A percentile compares a stretch with the other conserved stretches of the same genome.
These are phyloP conservation scores for Lumnitzera racemosa DNA, from an alignment of 345 rosid genomes.

Conservation along the genomic window DNA sequence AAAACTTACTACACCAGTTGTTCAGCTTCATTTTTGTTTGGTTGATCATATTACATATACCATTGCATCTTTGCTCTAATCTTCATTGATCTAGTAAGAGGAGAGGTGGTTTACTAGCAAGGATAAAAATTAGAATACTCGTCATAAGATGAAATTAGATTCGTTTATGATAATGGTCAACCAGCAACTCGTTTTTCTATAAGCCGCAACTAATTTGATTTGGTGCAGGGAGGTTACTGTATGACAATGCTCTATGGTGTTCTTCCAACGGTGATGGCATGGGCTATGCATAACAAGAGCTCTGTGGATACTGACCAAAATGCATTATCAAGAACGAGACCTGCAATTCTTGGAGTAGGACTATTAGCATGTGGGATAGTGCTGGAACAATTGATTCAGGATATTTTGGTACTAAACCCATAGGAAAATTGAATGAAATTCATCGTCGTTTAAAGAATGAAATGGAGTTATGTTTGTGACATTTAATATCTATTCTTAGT, in stretches of 20 bases:
- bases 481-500: too few relatives aligned
- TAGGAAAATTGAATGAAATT: background rate
- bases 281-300: slow-evolving; percentile 30
- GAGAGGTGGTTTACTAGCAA: too few relatives aligned
- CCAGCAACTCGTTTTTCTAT: background rate
- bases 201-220: background rate
- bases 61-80: too few relatives aligned
- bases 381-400: slow-evolving; percentile 36
- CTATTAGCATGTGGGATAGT: slow-evolving; percentile 41
- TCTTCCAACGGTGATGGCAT: slow-evolving; percentile 71
- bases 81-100: too few relatives aligned
- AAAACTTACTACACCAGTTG: too few relatives aligned
- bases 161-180: too few relatives aligned
- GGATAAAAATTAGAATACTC: too few relatives aligned
- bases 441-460: too few relatives aligned
- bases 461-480: too few relatives aligned
- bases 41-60: too few relatives aligned
- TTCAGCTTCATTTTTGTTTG: too few relatives aligned
- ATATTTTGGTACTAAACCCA: slow-evolving; percentile 19
- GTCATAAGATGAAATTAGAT: too few relatives aligned
- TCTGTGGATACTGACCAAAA: slow-evolving; percentile 8
- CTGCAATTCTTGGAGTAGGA: slow-evolving; percentile 36
- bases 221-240: slow-evolving; percentile 55
- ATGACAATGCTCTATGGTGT: slow-evolving; percentile 61
- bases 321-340: slow-evolving; percentile 19